Evolutionary conservation across 768 basidiomycete species (phyloP).

Genomic region (Rhodotorula sphaerocarpa): DNA sequence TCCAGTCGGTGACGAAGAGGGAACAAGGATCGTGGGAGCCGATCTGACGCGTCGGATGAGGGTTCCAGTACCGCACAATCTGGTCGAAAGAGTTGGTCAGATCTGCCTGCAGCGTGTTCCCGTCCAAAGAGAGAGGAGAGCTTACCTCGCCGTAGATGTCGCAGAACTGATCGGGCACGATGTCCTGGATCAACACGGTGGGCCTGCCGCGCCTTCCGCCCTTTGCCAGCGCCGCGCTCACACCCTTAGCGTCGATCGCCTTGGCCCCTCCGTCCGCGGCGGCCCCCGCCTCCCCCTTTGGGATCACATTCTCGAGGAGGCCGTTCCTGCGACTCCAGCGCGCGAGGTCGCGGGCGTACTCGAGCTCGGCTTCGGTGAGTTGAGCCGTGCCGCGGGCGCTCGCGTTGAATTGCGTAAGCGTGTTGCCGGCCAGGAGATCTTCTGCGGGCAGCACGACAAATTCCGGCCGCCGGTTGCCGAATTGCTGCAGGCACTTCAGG

Average conservation of each 20-base stretch:
- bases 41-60: background rate
- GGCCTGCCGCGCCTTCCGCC: background rate
- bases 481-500: too few relatives aligned
- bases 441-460: conserved; percentile 12
- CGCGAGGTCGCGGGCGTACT: conserved; percentile 18
- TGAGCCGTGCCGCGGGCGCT: background rate
- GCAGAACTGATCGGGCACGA: background rate
- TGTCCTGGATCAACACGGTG: background rate
- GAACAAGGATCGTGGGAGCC: background rate
- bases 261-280: background rate
- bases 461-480: background rate
- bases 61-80: conserved; percentile 20
- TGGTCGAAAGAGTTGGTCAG: background rate
- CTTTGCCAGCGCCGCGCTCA: background rate
- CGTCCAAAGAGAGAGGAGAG: background rate
- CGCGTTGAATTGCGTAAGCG: background rate
- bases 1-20: conserved; percentile 28
- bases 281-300: background rate
- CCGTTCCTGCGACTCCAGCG: conserved; percentile 8
- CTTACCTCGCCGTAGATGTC: conserved; percentile 17
- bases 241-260: background rate
- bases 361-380: conserved; percentile 2
- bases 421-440: background rate
- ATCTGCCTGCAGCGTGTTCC: too few relatives aligned
- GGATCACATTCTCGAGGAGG: background rate